Evolutionary conservation across 2,329 filamentous ascomycete species (phyloP), one percentile per base, ranked within the genome.

Genomic region (Claviceps sp.): DNA sequence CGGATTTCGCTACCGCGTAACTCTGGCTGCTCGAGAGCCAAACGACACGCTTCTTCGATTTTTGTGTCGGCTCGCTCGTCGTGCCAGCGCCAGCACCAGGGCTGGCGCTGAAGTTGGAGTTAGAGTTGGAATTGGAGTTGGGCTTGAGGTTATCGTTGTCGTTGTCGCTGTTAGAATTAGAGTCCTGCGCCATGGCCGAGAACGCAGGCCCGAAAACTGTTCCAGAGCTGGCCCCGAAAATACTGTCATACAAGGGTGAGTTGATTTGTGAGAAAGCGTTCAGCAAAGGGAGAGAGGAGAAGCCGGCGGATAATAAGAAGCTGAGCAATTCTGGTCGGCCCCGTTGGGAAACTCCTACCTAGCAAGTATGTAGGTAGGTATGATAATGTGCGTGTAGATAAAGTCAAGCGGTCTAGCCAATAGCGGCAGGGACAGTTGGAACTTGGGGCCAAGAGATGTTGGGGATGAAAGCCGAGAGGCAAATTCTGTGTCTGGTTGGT

Each of bases 31-130:
- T 65, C 47, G 63, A 59, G 51, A 66, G 65, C 53, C 66, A 71
- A 48, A 63, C 68, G 14, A 71, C 69, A 44, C 64, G 62, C 62
- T 71, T 71, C 63, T 71, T 71, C 49, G 67, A 65, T 56, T 60
- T 70, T 48, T 60, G 64, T 49, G 57, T 53, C 24, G 66, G 64
- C 37, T 63, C 65, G 51, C 60, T 49, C 18, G 48, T 37, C 6
- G 51, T 51, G 36, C 36, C 41, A 58, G 57, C 62, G 61, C 47
- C 18, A 57, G 57, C 62, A 61, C 47, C 38, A 26, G 47, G 37
- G 36, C 59, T 47, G 37, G 47, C 42, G 40, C 60, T 65, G 18
- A 59, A 56, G 24, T n/a, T 41, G 22, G 57, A 58, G 37, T 57
- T 59, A 49, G 55, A 58, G 54, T 58, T 65, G 54, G 61, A 63